Base-by-base conservation (phyloP, 352 stramenopile genomes). In the Globisporangium heterothallicum region DNA sequence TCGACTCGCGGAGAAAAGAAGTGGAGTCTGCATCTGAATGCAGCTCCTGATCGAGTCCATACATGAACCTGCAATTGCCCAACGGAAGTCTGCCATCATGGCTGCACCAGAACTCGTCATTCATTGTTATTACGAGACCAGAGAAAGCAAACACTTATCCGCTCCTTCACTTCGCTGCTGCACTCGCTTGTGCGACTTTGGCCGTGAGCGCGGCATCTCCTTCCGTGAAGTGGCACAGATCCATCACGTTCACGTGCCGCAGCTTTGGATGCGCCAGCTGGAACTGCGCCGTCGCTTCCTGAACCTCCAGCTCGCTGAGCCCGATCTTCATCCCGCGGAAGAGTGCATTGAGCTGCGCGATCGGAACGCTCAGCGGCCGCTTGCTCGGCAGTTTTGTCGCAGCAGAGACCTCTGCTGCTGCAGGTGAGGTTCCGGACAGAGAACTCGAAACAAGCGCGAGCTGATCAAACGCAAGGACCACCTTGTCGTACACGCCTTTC, bases 161-260 rank as follows among this genome's bases (percentile, higher is more conserved):
- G n/a, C 27, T 50, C 16, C 8, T 41, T 29, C 27, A 38, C n/a
- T 26, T 50, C 30, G 14, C 7, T 56, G 1, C 9, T 25, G 25
- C 22, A n/a, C 26, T 56, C 9, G 34, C 9, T 32, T 8, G 29
- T 12, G 53, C 53, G 13, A 67, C 43, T 14, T 62, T 56, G 14
- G 36, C 8, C 8, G 18, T n/a, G 21, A 85, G 49, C 18, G 66
- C 10, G 29, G 62, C 56, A 44, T 72, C 62, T 12, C 47, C 43
- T 43, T 86, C 56, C 4, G 72, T 49, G 34, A 89, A 86, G 6
- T 60, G 60, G 30, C 68, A 85, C 22, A 89, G 30, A 43, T 87
- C 75, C 65, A 86, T 64, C n/a, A 87, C 72, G 22, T 78, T 89
- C 16, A 82, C 68, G 25, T 83, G 64, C 4, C 61, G 63, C 24